Percentiles rank a stretch among this genome's conserved stretches.
Evolutionary conservation across 1,139 yeast genomes (phyloP).

Genomic region (Geotrichum fermentans): DNA sequence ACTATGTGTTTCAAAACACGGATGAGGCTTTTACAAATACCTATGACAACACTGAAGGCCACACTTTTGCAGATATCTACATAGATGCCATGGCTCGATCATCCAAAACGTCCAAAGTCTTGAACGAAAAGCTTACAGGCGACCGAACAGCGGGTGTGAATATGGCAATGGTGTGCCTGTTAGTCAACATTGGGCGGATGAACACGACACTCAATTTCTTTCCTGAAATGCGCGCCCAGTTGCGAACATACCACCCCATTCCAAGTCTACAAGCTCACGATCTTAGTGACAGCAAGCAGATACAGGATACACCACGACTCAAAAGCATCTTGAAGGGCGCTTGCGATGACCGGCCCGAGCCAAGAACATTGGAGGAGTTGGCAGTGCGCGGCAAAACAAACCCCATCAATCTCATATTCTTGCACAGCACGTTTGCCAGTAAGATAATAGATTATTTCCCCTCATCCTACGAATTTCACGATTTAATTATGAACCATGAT

Average conservation of each 20-base stretch:
- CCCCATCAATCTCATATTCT: constrained; percentile 69
- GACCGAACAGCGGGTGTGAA: constrained; percentile 55
- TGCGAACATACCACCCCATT: constrained; percentile 87
- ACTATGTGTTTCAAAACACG: constrained; percentile 57
- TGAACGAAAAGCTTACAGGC: constrained; percentile 71
- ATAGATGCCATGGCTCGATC: constrained; percentile 77
- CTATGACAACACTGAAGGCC: constrained; percentile 32
- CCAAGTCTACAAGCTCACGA: constrained; percentile 76
- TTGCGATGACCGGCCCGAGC: constrained; percentile 54
- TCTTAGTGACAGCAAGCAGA: constrained; percentile 55
- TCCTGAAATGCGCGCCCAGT: constrained; percentile 92
- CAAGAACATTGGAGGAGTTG: constrained; percentile 49
- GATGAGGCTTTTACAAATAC: constrained; percentile 65
- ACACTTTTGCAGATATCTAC: constrained; percentile 81
- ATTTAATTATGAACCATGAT: constrained; percentile 54
- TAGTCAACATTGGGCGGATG: constrained; percentile 90
- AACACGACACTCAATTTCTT: constrained; percentile 94
- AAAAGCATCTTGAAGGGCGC: constrained; percentile 83
- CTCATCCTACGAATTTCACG: constrained; percentile 49
- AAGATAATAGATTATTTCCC: constrained; percentile 45
- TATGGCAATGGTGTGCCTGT: constrained; percentile 74
- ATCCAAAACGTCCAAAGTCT: constrained; percentile 73
- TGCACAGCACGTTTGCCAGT: constrained; percentile 61
- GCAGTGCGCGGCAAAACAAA: constrained; percentile 48
- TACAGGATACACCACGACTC: constrained; percentile 92